Evolutionary conservation across 495 filamentous ascomycete genomes (phyloP), one percentile per base, ranked within the genome.

Genomic region (Hypoxylon perforatum): DNA sequence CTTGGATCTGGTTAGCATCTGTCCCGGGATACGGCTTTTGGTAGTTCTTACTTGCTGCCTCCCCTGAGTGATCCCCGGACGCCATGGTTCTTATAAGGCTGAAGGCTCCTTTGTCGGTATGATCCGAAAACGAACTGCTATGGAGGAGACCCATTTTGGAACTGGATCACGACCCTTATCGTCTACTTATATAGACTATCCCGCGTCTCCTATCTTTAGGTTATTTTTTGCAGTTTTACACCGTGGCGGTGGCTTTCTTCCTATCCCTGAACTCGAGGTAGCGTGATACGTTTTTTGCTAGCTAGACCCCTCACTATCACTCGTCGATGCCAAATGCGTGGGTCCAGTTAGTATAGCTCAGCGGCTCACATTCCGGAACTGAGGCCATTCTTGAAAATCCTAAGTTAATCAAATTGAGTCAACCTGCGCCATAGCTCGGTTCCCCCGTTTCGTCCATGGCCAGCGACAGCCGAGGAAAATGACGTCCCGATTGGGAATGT

Each of bases 371-470:
- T 36, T 21, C 52, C 25, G 60, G 49, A 52, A 44, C 50, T 60
- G 55, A 60, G 30, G 56, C 57, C 28, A 60, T 61, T n/a, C 45
- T 21, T 48, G 46, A 56, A 38, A 44, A 50, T 61, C 45, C 61
- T 19, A 42, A 23, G 39, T 51, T 58, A 64, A 60, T 64, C 41
- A 69, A 56, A 17, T 52, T 48, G 60, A 55, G 41, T 64, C 55
- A 49, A 59, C 45, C 55, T 49, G 59, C 38, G 59, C 59, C 55
- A 51, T 60, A 8, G 17, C 8, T 17, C 48, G 60, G 46, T 50
- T 44, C 58, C 65, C 60, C 51, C 52, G 2, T 56, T 56, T 17
- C 21, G 60, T 47, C 39, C 17, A 54, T 55, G 18, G 23, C 14
- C 17, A 19, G 38, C 49, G 55, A 64, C 11, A 17, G 22, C 28